A percentile compares a stretch with the other conserved stretches of the same genome.
Evolutionary conservation across 2,329 filamentous ascomycete genomes (phyloP).

Genomic region (Claviceps digitariae): DNA sequence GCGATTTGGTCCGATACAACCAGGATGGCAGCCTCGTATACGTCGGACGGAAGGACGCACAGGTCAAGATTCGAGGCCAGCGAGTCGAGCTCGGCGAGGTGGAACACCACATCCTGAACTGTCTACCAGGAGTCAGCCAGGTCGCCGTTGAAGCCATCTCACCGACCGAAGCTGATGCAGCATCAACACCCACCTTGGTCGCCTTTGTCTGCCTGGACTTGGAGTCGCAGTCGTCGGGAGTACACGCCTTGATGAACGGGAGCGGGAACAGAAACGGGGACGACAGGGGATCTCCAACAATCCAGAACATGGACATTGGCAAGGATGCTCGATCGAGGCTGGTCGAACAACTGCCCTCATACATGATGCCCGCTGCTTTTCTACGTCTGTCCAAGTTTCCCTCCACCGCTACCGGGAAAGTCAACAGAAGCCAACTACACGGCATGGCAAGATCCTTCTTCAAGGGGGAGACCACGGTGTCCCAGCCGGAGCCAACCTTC

Average conservation of each 20-base stretch:
- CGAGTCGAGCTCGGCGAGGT: conserved; percentile 13
- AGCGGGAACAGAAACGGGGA: background rate
- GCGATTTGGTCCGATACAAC: conserved; percentile 9
- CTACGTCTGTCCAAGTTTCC: conserved; percentile 7
- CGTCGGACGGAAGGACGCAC: conserved; percentile 12
- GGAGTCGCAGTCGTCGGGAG: too few relatives aligned
- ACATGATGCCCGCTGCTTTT: conserved; percentile 9
- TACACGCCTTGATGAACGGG: background rate
- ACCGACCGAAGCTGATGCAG: background rate
- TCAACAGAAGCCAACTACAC: conserved; percentile 6
- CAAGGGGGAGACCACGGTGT: background rate
- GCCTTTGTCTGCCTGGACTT: background rate
- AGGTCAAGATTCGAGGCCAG: conserved; percentile 14
- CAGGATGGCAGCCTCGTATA: conserved; percentile 13
- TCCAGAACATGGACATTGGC: background rate
- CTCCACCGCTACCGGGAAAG: conserved; percentile 6
- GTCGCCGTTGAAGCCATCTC: background rate
- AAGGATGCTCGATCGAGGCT: background rate
- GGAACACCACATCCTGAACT: conserved; percentile 2
- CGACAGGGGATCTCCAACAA: background rate
- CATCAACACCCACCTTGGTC: background rate
- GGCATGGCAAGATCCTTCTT: conserved; percentile 1
- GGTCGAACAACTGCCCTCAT: conserved; percentile 4
- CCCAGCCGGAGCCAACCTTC: background rate
- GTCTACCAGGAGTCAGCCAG: background rate